Base-by-base conservation (phyloP, 495 filamentous ascomycete genomes). In the Daldinia loculata region DNA sequence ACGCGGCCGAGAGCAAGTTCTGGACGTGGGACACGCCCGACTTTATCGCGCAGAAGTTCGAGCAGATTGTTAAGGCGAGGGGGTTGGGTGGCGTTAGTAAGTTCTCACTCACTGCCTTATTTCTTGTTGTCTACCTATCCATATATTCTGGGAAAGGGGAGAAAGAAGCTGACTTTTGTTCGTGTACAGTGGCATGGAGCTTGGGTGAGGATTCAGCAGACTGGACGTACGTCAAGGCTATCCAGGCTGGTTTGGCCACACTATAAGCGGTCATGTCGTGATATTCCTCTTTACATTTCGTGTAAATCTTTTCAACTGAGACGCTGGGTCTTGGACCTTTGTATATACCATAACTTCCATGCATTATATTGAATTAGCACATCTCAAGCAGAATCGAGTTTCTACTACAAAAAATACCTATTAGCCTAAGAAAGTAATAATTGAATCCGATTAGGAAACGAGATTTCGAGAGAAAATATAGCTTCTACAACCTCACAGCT, bases 21-120 rank as follows among this genome's bases (percentile, higher is more conserved):
- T 91, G 89, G 89, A 88, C 85, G 7, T 91, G 89, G 89, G 89
- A 91, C 64, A 90, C 88, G 1, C 80, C 86, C 1, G 83, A 82
- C 6, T 70, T 88, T 48, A 86, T 91, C 39, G 74, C 73, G 8
- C 77, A 82, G 68, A 91, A 91, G 80, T 89, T 89, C 72, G 77
- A 75, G 17, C 78, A 87, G 43, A 90, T 91, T 50, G 84, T 91
- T n/a, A 77, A 80, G 24, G 76, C 70, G 12, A 84, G 84, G 78
- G 79, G 81, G 8, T 67, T 91, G 1, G 89, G 89, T 2, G 88
- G 88, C 63, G 82, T 87, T 45, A 84, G 75, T 77, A 69, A 74
- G 75, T 87, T 75, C 0, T n/a, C n/a, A n/a, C n/a, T n/a, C n/a
- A n/a, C 50, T 15, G 14, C 34, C 8, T 2, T 7, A 22, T 52